A percentile compares a stretch with the other conserved stretches of the same genome.
Conservation (phyloP, 108 stramenopile genomes). For the Thalassiosira profunda region DNA sequence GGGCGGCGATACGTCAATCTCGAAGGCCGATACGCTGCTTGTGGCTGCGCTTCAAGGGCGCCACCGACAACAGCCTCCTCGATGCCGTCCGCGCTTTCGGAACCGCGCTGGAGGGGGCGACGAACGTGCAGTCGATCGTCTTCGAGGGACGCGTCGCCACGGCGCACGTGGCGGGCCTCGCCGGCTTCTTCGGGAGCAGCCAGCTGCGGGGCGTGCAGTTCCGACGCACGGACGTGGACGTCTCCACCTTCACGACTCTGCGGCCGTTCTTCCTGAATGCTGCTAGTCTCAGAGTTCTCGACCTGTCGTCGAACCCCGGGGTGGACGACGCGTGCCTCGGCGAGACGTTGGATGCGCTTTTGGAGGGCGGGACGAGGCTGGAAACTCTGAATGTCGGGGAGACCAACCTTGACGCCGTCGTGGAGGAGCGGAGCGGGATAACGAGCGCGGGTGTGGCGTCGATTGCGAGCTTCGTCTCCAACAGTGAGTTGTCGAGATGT, state of each 20-base stretch:
- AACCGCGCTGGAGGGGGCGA: conserved; percentile 21
- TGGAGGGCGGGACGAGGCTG: conserved; percentile 3
- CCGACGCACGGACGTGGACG: conserved; percentile 17
- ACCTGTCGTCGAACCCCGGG: conserved; percentile 15
- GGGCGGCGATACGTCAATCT: conserved; percentile 15
- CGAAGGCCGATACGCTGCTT: conserved; percentile 24
- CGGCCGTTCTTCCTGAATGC: conserved; percentile 5
- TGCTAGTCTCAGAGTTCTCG: conserved; percentile 20
- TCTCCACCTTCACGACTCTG: conserved; percentile 3
- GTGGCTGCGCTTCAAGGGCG: conserved; percentile 36
- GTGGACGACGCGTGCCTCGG: conserved; percentile 12
- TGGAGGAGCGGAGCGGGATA: not conserved
- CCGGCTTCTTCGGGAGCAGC: conserved; percentile 10
- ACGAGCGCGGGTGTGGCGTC: not conserved
- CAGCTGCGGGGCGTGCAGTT: conserved; percentile 1
- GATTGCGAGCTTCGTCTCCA: conserved; percentile 2
- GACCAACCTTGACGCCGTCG: conserved; percentile 1
- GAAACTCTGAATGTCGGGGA: conserved; percentile 24
- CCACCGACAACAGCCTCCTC: conserved; percentile 27
- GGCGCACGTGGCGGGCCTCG: conserved; percentile 23
- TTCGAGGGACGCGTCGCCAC: conserved; percentile 26
- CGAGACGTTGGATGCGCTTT: conserved; percentile 15
- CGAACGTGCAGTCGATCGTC: conserved; percentile 28
- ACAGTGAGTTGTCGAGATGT: not conserved
- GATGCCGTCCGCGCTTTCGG: conserved; percentile 27